Base-by-base conservation (phyloP, 139 green algal genomes). In the Pleodorina starrii region DNA sequence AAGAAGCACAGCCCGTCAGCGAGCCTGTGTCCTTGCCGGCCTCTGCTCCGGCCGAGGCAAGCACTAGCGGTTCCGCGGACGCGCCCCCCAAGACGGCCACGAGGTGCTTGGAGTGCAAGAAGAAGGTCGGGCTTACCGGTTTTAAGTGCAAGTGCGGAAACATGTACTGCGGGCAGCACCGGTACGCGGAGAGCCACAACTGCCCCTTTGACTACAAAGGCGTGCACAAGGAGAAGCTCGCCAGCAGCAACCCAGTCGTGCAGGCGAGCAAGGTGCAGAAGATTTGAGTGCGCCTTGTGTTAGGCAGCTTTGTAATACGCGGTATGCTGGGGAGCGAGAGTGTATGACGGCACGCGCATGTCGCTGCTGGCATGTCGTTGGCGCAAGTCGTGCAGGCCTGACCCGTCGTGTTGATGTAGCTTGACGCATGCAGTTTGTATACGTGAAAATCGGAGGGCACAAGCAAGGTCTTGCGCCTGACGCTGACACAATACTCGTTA, bases 151-250 rank as follows among this genome's bases (percentile, higher is more conserved):
- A 94, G 59, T 99, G 97, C 74, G 93, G 93, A 38, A 69, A 92
- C 5, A 60, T 95, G 0, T 99, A 97, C 83, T 99, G 97, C 85
- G 93, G 92, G 14, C 23, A 86, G 69, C 97, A 99, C 83, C 92
- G 97, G 12, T 96, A 98, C 76, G 96, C 96, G 10, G 96, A 99
- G 90, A 96, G 91, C 29, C 97, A 99, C 87, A 50, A 92, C 42
- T 99, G 97, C 91, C 82, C 86, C 16, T 99, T 97, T 82, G 97
- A 99, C 84, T 98, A 98, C 93, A 98, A 97, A 87, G 74, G 82
- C n/a, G 73, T 86, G n/a, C 91, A 94, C 66, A 59, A 92, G 23
- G 79, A 93, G 83, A 93, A 92, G 90, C 91, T 97, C 35, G 93
- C 93, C 17, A 90, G 91, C 43, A 88, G 76, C 76, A 97, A 97